These are phyloP conservation scores for Marasmius oreades DNA, from an alignment of 1,284 basidiomycete species.

Conservation along the genomic window DNA sequence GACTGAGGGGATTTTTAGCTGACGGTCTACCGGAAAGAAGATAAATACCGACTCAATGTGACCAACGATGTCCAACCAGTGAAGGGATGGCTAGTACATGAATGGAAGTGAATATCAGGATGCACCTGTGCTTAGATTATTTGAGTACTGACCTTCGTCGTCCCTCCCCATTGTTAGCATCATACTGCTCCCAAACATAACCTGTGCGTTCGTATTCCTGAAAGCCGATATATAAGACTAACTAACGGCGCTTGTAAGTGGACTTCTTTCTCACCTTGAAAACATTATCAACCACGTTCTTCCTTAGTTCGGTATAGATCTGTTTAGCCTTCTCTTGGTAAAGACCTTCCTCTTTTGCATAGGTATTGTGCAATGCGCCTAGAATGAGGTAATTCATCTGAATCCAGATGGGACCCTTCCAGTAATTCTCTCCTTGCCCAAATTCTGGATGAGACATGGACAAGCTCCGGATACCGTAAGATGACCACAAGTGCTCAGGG, in stretches of 20 bases:
- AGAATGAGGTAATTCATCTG: conserved; percentile 94
- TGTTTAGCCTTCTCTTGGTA: conserved; percentile 68
- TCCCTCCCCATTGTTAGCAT: conserved; percentile 79
- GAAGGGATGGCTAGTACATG: conserved; percentile 71
- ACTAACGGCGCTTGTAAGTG: background rate
- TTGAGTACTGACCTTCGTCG: conserved; percentile 61
- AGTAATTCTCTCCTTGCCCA: conserved; percentile 92
- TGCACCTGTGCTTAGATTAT: conserved; percentile 7
- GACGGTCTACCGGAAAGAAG: background rate
- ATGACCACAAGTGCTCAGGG: conserved; percentile 86
- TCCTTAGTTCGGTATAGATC: conserved; percentile 78
- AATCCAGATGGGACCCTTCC: conserved; percentile 95
- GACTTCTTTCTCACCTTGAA: conserved; percentile 67
- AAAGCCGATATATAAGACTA: conserved; percentile 5
- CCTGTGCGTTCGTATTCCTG: conserved; percentile 90
- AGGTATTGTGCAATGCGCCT: conserved; percentile 77
- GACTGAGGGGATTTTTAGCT: conserved; percentile 31
- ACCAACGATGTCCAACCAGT: conserved; percentile 91
- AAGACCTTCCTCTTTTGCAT: conserved; percentile 78
- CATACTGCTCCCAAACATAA: conserved; percentile 97
- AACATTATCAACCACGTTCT: conserved; percentile 84
- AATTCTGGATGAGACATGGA: conserved; percentile 84
- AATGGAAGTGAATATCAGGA: too few species aligned
- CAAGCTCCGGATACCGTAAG: conserved; percentile 84
- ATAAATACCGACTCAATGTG: conserved; percentile 57